Percentiles rank a stretch among this genome's conserved stretches.
phyloP scores from a whole-genome alignment of 805 yeast species.

The Metschnikowia peoriensis region DNA sequence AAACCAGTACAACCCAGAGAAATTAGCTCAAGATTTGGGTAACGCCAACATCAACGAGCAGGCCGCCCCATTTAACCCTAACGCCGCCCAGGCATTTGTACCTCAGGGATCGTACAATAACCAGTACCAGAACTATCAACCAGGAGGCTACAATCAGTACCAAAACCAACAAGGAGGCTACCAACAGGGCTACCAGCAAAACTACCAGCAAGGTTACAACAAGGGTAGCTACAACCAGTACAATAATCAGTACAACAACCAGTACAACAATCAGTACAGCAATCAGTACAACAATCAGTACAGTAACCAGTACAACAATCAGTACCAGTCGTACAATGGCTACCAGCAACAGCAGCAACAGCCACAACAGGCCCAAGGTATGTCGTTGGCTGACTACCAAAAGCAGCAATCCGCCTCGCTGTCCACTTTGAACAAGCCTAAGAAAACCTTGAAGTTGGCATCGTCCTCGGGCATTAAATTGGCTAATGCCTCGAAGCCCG shows the following conservation, averaged over 20 bases:
- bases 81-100: slow-evolving; percentile 48
- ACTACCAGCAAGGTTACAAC: slow-evolving; percentile 3
- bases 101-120: slow-evolving; percentile 35
- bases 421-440: slow-evolving; percentile 51
- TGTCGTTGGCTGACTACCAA: slow-evolving; percentile 82
- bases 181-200: slow-evolving; percentile 6
- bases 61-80: slow-evolving; percentile 44
- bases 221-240: slow-evolving; percentile 24
- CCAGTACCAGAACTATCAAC: slow-evolving; percentile 13
- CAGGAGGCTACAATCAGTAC: slow-evolving; percentile 12
- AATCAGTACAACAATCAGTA: slow-evolving; percentile 23
- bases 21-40: slow-evolving; percentile 44
- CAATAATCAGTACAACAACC: slow-evolving; percentile 20
- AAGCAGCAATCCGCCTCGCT: slow-evolving; percentile 54
- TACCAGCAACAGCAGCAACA: slow-evolving; percentile 9
- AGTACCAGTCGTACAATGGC: slow-evolving; percentile 15
- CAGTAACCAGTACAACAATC: slow-evolving; percentile 24
- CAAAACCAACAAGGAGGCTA: slow-evolving; percentile 13
- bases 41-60: slow-evolving; percentile 36
- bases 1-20: slow-evolving; percentile 36
- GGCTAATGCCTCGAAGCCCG: slow-evolving; percentile 31
- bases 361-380: slow-evolving; percentile 33
- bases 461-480: slow-evolving; percentile 64
- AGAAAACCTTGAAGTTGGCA: slow-evolving; percentile 66
- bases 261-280: slow-evolving; percentile 19